Conservation (phyloP, 495 filamentous ascomycete species). For the Daldinia loculata region DNA sequence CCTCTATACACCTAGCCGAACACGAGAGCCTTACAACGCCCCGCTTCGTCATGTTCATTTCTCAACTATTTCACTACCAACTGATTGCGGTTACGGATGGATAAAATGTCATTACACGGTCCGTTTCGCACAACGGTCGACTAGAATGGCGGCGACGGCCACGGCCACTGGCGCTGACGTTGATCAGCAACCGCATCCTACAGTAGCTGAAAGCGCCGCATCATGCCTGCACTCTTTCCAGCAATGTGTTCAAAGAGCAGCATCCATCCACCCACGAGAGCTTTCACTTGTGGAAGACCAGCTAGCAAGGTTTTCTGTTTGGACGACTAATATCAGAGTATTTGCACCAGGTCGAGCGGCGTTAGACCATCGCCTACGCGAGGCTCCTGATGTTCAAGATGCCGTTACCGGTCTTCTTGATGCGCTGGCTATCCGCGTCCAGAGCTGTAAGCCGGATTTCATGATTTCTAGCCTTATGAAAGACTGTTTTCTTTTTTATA, state of each 20-base stretch:
- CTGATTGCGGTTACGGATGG: neutral
- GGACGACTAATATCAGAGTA: slow-evolving; percentile 18
- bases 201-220: neutral
- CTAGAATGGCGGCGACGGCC: neutral
- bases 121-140: neutral
- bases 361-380: slow-evolving; percentile 8
- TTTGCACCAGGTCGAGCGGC: slow-evolving; percentile 4
- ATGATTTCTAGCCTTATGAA: neutral
- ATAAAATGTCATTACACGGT: neutral
- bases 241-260: slow-evolving; percentile 4
- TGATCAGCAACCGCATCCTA: neutral
- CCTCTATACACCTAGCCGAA: neutral
- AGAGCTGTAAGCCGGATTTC: neutral
- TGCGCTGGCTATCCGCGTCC: neutral
- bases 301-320: slow-evolving; percentile 18
- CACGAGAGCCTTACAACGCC: neutral
- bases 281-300: slow-evolving; percentile 13
- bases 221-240: neutral
- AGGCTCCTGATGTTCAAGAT: slow-evolving; percentile 7
- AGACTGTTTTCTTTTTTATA: neutral
- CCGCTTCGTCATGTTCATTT: neutral
- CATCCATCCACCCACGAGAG: neutral
- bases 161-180: neutral
- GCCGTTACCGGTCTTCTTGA: neutral
- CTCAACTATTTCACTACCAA: neutral